A percentile compares a stretch with the other conserved stretches of the same genome.
These are phyloP conservation scores for Zygotorulaspora florentina DNA, from an alignment of 805 yeast genomes.

Conservation along the genomic window DNA sequence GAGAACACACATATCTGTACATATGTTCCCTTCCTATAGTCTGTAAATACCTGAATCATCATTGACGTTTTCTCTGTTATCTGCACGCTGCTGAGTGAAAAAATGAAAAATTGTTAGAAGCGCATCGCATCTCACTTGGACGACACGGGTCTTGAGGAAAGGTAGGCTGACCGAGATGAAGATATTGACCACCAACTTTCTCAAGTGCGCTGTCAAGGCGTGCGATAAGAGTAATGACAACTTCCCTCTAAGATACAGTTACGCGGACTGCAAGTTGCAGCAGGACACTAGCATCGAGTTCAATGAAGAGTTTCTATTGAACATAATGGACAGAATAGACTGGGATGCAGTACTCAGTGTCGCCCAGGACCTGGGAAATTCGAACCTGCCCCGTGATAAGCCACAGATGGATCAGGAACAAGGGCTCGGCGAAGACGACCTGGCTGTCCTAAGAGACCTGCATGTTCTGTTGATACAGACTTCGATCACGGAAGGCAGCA, in stretches of 20 bases:
- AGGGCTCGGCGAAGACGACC: conserved; percentile 39
- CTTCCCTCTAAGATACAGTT: conserved; percentile 69
- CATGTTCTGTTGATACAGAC: conserved; percentile 81
- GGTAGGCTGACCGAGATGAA: conserved; percentile 53
- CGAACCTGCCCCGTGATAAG: conserved; percentile 52
- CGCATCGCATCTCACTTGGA: neutral
- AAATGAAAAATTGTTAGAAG: neutral
- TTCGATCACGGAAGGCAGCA: conserved; percentile 79
- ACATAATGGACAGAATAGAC: conserved; percentile 75
- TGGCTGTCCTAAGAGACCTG: conserved; percentile 60
- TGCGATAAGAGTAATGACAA: conserved; percentile 73
- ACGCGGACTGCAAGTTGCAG: conserved; percentile 57
- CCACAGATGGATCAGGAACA: conserved; percentile 43
- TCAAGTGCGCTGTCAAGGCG: conserved; percentile 81
- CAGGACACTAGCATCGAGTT: conserved; percentile 73
- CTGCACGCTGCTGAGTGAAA: neutral
- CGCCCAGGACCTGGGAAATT: conserved; percentile 70
- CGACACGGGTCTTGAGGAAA: neutral
- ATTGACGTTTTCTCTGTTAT: neutral
- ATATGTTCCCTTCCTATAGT: neutral
- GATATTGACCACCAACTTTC: conserved; percentile 92
- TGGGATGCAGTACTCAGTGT: conserved; percentile 83
- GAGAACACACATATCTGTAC: too few species aligned
- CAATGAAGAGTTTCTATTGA: conserved; percentile 72
- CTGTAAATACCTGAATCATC: neutral